These are phyloP conservation scores for Wallacemonas sp. DNA, from an alignment of 208 protist genomes.

Conservation along the genomic window DNA sequence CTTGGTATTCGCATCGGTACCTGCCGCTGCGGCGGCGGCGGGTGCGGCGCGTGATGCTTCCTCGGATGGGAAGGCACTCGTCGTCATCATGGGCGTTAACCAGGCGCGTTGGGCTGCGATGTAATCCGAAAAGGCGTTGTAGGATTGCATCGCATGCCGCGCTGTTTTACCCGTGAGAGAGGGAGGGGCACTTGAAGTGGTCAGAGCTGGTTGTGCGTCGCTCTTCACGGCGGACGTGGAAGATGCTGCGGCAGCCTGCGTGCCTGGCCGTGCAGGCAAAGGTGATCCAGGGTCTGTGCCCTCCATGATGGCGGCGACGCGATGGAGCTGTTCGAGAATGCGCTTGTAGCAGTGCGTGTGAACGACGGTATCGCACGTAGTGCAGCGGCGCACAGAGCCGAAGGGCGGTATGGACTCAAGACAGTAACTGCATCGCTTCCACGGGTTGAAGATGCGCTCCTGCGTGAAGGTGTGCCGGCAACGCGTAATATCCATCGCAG, in stretches of 20 bases:
- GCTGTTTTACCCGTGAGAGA: not conserved
- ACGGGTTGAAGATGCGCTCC: conserved; percentile 6
- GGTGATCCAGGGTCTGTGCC: not conserved
- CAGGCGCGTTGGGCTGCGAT: not conserved
- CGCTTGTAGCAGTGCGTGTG: conserved; percentile 18
- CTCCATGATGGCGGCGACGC: conserved; percentile 12
- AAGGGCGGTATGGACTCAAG: conserved; percentile 9
- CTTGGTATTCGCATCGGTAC: not conserved
- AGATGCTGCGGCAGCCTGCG: too few relatives aligned
- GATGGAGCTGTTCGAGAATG: conserved; percentile 4
- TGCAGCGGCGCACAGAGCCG: conserved; percentile 13
- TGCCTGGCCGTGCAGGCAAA: not conserved
- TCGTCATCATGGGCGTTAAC: not conserved
- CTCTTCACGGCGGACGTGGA: too few relatives aligned
- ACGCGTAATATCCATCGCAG: conserved; percentile 10
- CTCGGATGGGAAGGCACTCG: not conserved
- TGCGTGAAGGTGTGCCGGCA: conserved; percentile 20
- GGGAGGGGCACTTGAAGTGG: not conserved
- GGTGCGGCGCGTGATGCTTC: not conserved
- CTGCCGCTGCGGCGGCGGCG: not conserved
- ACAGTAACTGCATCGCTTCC: conserved; percentile 14
- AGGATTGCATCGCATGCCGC: not conserved
- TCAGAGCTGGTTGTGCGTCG: not conserved
- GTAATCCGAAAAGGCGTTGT: conserved; percentile 5
- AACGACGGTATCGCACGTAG: conserved; percentile 10